These are phyloP conservation scores for Solanum bulbocastanum DNA, from an alignment of 257 asterid genomes.

Conservation along the genomic window DNA sequence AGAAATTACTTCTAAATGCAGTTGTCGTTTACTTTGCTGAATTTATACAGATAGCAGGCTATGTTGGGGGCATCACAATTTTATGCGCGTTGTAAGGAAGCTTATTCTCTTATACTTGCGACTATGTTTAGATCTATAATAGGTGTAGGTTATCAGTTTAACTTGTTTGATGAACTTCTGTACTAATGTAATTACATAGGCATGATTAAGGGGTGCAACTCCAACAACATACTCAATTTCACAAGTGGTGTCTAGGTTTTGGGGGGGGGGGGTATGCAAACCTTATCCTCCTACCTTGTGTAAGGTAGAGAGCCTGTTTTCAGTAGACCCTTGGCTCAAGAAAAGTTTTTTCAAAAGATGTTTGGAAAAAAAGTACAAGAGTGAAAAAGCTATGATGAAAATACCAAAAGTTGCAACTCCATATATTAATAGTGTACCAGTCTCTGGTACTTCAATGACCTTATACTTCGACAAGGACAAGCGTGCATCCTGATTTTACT, in stretches of 20 bases:
- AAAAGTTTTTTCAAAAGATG: neutral
- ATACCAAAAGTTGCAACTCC: neutral
- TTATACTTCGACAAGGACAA: neutral
- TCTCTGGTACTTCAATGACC: neutral
- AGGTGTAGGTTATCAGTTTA: neutral
- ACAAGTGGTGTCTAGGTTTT: neutral
- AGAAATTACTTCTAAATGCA: neutral
- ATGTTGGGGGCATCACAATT: neutral
- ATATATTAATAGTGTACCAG: neutral
- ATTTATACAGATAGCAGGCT: neutral
- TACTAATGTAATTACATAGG: neutral
- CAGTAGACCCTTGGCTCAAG: neutral
- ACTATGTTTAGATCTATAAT: neutral
- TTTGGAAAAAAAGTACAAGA: neutral
- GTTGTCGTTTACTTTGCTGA: neutral
- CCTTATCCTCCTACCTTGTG: neutral
- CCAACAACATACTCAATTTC: neutral
- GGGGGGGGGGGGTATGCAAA: neutral
- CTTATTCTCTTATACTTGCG: neutral
- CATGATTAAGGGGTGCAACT: neutral
- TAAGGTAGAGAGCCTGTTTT: neutral
- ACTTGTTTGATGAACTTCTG: neutral
- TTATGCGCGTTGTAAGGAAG: neutral
- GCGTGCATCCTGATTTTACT: neutral
- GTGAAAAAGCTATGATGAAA: neutral